A percentile compares a stretch with the other conserved stretches of the same genome.
Evolutionary conservation across 148 eudicot species (phyloP).

Genomic region (Cornus suecica): DNA sequence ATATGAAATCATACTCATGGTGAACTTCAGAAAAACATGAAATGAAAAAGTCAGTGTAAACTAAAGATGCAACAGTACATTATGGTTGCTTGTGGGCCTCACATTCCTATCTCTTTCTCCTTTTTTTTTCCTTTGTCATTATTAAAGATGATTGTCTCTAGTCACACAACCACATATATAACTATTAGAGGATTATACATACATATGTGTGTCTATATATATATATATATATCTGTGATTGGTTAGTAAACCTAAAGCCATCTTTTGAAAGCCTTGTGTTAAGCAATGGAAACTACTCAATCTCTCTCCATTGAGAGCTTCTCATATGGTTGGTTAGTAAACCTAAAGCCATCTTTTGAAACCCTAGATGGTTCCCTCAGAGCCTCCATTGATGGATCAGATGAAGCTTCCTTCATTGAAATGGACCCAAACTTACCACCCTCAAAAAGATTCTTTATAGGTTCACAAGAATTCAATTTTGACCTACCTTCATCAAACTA

Average conservation of each 20-base stretch:
- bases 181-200: background rate
- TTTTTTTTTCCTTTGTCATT: constrained; percentile 19
- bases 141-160: constrained; percentile 10
- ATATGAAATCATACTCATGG: constrained; percentile 12
- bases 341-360: constrained; percentile 63
- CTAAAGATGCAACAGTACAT: constrained; percentile 18
- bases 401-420: constrained; percentile 72
- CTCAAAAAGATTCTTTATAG: constrained; percentile 61
- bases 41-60: constrained; percentile 14
- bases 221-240: constrained; percentile 9
- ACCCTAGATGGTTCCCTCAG: constrained; percentile 52
- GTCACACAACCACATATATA: constrained; percentile 13
- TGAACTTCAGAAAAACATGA: background rate
- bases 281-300: constrained; percentile 41
- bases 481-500: constrained; percentile 44
- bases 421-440: constrained; percentile 84
- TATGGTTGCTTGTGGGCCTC: constrained; percentile 29
- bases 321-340: constrained; percentile 77
- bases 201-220: background rate
- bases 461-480: constrained; percentile 48
- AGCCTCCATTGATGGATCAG: constrained; percentile 48
- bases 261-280: constrained; percentile 57
- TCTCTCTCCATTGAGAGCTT: constrained; percentile 80
- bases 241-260: constrained; percentile 66
- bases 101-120: constrained; percentile 32